phyloP scores from a whole-genome alignment of 495 filamentous ascomycete genomes.

The Penicillium coffeae region DNA sequence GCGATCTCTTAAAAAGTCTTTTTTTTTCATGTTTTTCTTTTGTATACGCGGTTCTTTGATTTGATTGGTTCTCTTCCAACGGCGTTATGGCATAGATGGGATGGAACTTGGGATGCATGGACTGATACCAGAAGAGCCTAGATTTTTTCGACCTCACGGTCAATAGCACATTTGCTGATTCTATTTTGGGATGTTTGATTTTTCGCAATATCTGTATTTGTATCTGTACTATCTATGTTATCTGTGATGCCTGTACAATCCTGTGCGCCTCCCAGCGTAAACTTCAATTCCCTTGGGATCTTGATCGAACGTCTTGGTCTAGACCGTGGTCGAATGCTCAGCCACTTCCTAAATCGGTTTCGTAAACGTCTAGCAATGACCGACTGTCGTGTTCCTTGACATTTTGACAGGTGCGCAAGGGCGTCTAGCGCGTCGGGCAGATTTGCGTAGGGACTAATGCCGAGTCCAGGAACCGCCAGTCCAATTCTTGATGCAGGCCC shows the following conservation, averaged over 20 bases:
- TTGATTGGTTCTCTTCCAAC: constrained; percentile 17
- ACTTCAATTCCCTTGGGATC: constrained; percentile 4
- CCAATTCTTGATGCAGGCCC: constrained; percentile 16
- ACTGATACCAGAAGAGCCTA: constrained; percentile 45
- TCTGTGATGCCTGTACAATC: constrained; percentile 20
- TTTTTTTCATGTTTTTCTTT: constrained; percentile 19
- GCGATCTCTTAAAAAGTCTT: constrained; percentile 32
- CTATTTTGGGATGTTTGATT: constrained; percentile 20
- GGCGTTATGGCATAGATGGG: constrained; percentile 46
- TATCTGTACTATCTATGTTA: constrained; percentile 10
- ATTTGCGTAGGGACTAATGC: constrained; percentile 24
- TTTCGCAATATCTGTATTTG: constrained; percentile 13
- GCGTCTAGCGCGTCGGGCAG: constrained; percentile 21
- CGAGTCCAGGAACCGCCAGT: constrained; percentile 23
- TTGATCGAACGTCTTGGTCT: constrained; percentile 2
- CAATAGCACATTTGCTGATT: constrained; percentile 25
- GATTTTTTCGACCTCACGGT: constrained; percentile 44
- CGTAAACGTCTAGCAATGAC: background rate
- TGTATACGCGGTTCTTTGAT: constrained; percentile 17
- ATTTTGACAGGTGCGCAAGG: constrained; percentile 8
- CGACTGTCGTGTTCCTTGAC: constrained; percentile 10
- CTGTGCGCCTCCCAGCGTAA: constrained; percentile 9
- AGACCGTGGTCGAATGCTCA: constrained; percentile 5
- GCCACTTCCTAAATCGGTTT: background rate
- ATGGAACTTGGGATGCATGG: constrained; percentile 41